Conservation (phyloP, 2,329 filamentous ascomycete genomes). For the Sordariomycetes sp. region DNA sequence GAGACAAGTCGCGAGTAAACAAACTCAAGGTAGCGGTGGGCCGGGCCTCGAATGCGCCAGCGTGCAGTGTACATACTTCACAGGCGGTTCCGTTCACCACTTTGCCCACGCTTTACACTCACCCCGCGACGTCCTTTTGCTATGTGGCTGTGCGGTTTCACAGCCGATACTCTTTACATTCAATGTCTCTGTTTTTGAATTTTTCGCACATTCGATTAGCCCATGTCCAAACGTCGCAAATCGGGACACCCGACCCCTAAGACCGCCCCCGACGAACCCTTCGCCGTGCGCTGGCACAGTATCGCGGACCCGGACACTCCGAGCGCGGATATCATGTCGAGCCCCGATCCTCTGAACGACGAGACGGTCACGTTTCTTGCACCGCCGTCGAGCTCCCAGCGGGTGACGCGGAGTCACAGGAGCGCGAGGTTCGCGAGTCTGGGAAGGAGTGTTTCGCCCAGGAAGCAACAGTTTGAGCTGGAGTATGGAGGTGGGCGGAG, state of each 20-base stretch:
- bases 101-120: background rate
- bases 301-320: constrained; percentile 24
- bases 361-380: constrained; percentile 20
- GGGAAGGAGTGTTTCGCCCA: constrained; percentile 34
- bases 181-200: too few relatives aligned
- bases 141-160: constrained; percentile 2
- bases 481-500: constrained; percentile 41
- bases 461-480: constrained; percentile 48
- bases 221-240: constrained; percentile 19
- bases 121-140: constrained; percentile 1
- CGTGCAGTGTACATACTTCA: too few relatives aligned
- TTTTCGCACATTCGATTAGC: too few relatives aligned
- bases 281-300: constrained; percentile 24
- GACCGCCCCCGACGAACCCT: constrained; percentile 11
- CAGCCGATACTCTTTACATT: too few relatives aligned
- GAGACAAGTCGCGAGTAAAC: constrained; percentile 2
- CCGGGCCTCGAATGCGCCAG: too few relatives aligned
- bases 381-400: constrained; percentile 27
- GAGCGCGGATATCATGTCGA: constrained; percentile 35
- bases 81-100: too few relatives aligned
- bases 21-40: too few relatives aligned
- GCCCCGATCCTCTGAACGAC: constrained; percentile 41
- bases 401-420: constrained; percentile 34
- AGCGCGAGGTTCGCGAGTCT: constrained; percentile 18
- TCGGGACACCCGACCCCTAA: constrained; percentile 7